Evolutionary conservation across 1,284 basidiomycete species (phyloP), one percentile per base, ranked within the genome.

Genomic region (Ustilago esculenta): DNA sequence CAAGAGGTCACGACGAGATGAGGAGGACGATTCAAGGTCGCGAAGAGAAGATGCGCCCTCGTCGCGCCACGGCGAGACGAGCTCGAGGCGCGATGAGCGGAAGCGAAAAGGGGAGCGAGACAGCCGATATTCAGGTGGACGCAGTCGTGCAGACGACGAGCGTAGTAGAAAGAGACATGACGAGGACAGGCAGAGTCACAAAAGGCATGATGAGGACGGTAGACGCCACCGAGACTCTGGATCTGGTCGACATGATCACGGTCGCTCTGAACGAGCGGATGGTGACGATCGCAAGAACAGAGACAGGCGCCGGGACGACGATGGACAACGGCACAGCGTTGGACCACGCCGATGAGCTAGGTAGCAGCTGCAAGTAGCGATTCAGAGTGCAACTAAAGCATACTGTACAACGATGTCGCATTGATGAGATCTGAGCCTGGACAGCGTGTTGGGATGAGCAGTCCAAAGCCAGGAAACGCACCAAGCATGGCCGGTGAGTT

Each of bases 1-100:
- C 39, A 60, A 54, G 14, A 53, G 58, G 21, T 37, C 53, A 14
- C 35, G 49, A 36, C 41, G 54, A 11, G 35, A 49, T 3, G 50
- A 54, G 0, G 46, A 48, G 1, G 34, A 27, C 7, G 35, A 32
- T 17, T 17, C 34, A 12, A 17, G 41, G 15, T 25, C 34, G 7
- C 36, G 35, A 15, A 39, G 58, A 27, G 36, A 23, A 10, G 21
- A 33, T 4, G 17, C 35, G 15, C 23, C 46, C 2, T 10, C 25
- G 10, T 29, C 40, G 9, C 49, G 49, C 7, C 21, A 17, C 2
- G 39, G 42, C n/a, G 29, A 37, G 27, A 24, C 11, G 3, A 27
- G 24, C 18, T 25, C 32, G 5, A n/a, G 5, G 40, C 42, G 32
- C 24, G 21, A 37, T 15, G 47, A 37, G 10, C 33, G 34, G 7